Base-by-base conservation (phyloP, 768 basidiomycete species). In the Gymnopilus junonius region DNA sequence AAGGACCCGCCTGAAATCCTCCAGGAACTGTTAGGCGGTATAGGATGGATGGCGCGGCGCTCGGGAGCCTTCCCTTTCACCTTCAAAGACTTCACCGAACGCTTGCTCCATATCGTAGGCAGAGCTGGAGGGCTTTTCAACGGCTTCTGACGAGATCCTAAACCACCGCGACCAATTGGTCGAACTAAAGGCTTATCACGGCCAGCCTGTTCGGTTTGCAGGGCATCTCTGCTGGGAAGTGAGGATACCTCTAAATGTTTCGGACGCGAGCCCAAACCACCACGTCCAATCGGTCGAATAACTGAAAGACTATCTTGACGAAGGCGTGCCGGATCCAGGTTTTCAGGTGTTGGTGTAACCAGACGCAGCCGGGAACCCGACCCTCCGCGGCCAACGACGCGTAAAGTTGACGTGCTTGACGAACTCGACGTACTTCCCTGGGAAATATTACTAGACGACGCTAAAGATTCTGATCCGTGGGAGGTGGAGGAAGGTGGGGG, bases 351-450 rank as follows among this genome's bases (percentile, higher is more conserved):
- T 14, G 45, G 31, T 11, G 48, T 62, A 20, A 67, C 62, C 32
- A 40, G 23, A 15, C 69, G 69, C 20, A 62, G 58, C 7, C 65
- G 57, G 5, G 69, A 70, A 15, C 69, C 69, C 11, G 61, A 63
- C 1, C 69, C 69, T 8, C 69, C 69, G 21, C 69, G 39, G 17
- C 69, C 69, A 40, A 70, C 67, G 8, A 70, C 59, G n/a, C 69
- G 69, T 1, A 66, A 39, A 25, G 55, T 46, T 46, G 62, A 50
- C 11, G 29, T 23, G 12, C 39, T 31, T 20, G 40, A 45, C 5
- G 57, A 43, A 51, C 48, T 46, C 15, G 63, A 53, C n/a, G 29
- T 42, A 40, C 50, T 53, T n/a, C 64, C 51, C 32, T 53, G 35
- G 15, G 67, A 70, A 12, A 45, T n/a, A 20, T 51, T 51, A 6